These are phyloP conservation scores for Botrytis porri DNA, from an alignment of 2,329 filamentous ascomycete species.

Conservation along the genomic window DNA sequence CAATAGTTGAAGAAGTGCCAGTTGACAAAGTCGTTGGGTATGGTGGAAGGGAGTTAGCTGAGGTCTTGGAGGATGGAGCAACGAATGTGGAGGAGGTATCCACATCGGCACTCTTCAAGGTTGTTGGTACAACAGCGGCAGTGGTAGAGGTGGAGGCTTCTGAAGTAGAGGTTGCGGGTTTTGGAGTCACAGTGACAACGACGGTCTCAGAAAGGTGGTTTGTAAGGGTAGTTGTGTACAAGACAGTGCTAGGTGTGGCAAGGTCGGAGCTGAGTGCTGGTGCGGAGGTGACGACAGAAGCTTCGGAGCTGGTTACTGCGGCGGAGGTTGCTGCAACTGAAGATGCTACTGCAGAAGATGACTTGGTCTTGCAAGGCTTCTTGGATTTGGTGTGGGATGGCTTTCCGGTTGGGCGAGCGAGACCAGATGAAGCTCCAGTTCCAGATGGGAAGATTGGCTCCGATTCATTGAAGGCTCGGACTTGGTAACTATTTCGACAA, in stretches of 20 bases:
- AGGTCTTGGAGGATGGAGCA: conserved; percentile 3
- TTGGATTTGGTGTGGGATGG: conserved; percentile 1
- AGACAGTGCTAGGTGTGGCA: conserved; percentile 2
- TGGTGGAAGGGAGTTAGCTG: conserved; percentile 2
- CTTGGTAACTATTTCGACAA: neutral
- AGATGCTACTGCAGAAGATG: conserved; percentile 6
- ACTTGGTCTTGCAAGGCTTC: conserved; percentile 13
- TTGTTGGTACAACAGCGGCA: neutral
- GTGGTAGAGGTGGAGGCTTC: neutral
- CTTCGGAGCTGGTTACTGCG: conserved; percentile 3
- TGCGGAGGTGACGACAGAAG: neutral
- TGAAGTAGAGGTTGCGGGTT: neutral
- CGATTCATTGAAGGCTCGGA: conserved; percentile 1
- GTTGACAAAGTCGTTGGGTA: conserved; percentile 17
- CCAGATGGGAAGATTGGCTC: conserved; percentile 2
- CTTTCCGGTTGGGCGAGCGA: neutral
- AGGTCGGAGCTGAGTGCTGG: neutral
- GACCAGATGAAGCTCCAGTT: neutral
- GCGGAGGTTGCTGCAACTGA: neutral
- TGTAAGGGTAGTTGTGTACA: conserved; percentile 1
- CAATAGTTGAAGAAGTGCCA: neutral
- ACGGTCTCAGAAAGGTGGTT: neutral
- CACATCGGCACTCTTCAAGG: neutral
- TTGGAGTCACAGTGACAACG: conserved; percentile 4
- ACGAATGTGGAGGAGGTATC: neutral